phyloP scores from a whole-genome alignment of 345 rosid species.

The Microthlaspi erraticum region DNA sequence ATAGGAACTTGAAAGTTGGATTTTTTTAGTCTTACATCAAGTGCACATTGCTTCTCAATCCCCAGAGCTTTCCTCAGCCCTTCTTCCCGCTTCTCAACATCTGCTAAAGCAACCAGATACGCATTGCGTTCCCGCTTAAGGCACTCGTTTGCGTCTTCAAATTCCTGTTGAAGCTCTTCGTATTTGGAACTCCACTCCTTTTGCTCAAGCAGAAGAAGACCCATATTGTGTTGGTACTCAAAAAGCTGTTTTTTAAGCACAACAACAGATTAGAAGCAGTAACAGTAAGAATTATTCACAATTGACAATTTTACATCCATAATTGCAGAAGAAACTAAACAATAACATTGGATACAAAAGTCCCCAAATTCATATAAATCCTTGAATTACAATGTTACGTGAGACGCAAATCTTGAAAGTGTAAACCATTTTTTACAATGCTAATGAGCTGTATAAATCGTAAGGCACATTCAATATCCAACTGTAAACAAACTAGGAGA shows the following conservation, averaged over 20 bases:
- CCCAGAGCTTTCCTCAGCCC: constrained; percentile 87
- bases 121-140: constrained; percentile 78
- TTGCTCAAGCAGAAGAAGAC: constrained; percentile 90
- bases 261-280: not conserved
- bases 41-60: constrained; percentile 88
- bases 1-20: not conserved
- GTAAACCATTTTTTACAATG: constrained; percentile 4
- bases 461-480: constrained; percentile 7
- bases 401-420: constrained; percentile 16
- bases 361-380: constrained; percentile 13
- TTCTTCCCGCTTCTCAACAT: constrained; percentile 86
- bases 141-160: constrained; percentile 64
- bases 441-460: constrained; percentile 18
- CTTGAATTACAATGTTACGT: not conserved
- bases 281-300: constrained; percentile 4
- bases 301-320: constrained; percentile 4
- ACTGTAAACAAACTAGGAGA: not conserved
- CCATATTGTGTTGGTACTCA: constrained; percentile 93
- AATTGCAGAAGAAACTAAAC: constrained; percentile 21
- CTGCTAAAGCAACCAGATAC: constrained; percentile 68
- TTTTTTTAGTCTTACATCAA: constrained; percentile 64
- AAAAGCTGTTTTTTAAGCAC: constrained; percentile 64
- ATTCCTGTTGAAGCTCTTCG: constrained; percentile 65
- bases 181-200: constrained; percentile 77
- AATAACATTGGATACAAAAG: constrained; percentile 10